phyloP scores from a whole-genome alignment of 257 asterid species.

The Schizonepeta tenuifolia region DNA sequence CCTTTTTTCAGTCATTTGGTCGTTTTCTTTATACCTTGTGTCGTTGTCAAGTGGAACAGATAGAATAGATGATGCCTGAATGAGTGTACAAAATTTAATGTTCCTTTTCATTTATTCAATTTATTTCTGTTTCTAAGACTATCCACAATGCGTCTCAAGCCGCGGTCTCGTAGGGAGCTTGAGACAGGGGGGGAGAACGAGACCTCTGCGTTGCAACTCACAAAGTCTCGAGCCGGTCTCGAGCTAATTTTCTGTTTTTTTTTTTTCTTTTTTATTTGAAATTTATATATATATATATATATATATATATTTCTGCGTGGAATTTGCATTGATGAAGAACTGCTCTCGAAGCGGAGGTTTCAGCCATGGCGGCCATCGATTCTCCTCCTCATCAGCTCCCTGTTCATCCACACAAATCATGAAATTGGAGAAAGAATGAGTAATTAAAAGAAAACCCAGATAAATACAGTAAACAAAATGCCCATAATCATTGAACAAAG shows the following conservation, averaged over 20 bases:
- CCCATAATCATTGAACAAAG: not conserved
- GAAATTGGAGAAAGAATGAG: not conserved
- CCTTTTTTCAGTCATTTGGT: not conserved
- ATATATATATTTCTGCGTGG: too few species aligned
- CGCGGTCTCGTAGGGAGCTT: too few species aligned
- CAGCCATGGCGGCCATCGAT: constrained; percentile 69
- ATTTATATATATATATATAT: too few species aligned
- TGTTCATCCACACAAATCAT: constrained; percentile 21
- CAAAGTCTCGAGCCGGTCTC: too few species aligned
- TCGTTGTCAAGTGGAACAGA: constrained; percentile 16
- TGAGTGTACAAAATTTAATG: not conserved
- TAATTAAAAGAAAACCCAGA: not conserved
- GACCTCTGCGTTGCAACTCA: too few species aligned
- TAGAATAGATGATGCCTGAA: constrained; percentile 24
- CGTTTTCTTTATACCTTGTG: constrained; percentile 16
- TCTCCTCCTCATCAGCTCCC: constrained; percentile 74
- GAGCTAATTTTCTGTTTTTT: too few species aligned
- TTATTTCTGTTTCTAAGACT: not conserved
- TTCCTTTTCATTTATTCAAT: not conserved
- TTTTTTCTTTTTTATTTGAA: too few species aligned
- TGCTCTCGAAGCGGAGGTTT: constrained; percentile 49
- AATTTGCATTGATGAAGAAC: constrained; percentile 60
- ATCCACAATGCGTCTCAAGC: too few species aligned
- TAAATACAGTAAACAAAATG: not conserved
- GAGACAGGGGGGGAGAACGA: too few species aligned